Evolutionary conservation across 1,139 yeast species (phyloP), one percentile per base, ranked within the genome.

Genomic region (Casaregolazyma suthepensis): DNA sequence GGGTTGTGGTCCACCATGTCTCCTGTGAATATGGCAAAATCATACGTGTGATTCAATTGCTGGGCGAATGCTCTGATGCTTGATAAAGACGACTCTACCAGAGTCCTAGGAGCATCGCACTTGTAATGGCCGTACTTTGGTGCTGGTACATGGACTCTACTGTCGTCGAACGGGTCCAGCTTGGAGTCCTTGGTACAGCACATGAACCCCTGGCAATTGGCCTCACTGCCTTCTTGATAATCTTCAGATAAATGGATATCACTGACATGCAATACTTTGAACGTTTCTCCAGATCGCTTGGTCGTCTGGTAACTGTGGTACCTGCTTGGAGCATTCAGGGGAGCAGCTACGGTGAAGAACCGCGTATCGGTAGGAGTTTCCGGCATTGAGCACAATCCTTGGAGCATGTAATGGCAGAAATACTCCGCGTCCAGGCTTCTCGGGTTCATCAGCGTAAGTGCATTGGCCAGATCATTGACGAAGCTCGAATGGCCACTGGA

Each of bases 11-110:
- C 87, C 43, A 82, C 83, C 65, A 82, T 71, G 62, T 83, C 90
- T 52, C 89, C 90, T 1, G 89, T 84, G 71, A 83, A 84, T 26
- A 84, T 65, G 2, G 83, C 76, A 64, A 84, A 83, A 52, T 81
- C 83, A 60, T 78, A 83, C 9, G 73, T 65, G 29, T 31, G 18
- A 35, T 52, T 43, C 40, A 52, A 20, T 43, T 44, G 37, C 52
- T 51, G 45, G 20, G 47, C 51, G 26, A 47, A 18, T 18, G 43
- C 6, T 15, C 13, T 70, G 51, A 81, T 73, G 22, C 79, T 71
- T 47, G 72, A 71, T 66, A 83, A 70, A 23, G 85, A 76, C 57
- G 77, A 79, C 65, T 81, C 82, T 61, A 83, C 69, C 58, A 83
- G 70, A 5, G 78, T 63, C 57, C 55, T 54, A 3, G 90, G 89